A percentile compares a stretch with the other conserved stretches of the same genome.
Evolutionary conservation across 768 basidiomycete genomes (phyloP).

Genomic region (Boletus rubescentipes): DNA sequence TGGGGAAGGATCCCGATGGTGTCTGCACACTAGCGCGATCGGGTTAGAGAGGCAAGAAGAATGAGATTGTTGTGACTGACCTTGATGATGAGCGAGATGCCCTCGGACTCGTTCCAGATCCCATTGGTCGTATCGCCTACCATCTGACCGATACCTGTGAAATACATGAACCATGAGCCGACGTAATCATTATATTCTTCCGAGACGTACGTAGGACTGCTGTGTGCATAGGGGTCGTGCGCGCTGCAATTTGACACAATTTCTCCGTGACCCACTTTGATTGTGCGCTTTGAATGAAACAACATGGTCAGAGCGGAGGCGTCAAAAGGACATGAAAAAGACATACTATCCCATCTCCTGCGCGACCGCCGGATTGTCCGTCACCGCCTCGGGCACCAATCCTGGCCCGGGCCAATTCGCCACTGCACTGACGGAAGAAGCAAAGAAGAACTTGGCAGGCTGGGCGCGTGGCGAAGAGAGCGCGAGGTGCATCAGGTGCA

Average conservation of each 20-base stretch:
- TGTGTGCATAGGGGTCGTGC: slow-evolving; percentile 21
- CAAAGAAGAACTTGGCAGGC: slow-evolving; percentile 48
- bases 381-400: slow-evolving; percentile 24
- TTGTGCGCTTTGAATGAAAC: slow-evolving; percentile 17
- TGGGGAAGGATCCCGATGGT: slow-evolving; percentile 38
- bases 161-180: neutral
- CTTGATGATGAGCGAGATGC: slow-evolving; percentile 30
- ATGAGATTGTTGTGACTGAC: slow-evolving; percentile 12
- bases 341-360: slow-evolving; percentile 37
- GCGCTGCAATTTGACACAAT: slow-evolving; percentile 43
- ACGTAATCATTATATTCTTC: neutral
- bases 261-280: slow-evolving; percentile 58
- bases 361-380: slow-evolving; percentile 23
- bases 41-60: neutral
- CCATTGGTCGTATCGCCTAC: slow-evolving; percentile 50
- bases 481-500: slow-evolving; percentile 50
- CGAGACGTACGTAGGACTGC: slow-evolving; percentile 21
- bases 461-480: slow-evolving; percentile 35
- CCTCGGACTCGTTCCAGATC: slow-evolving; percentile 55
- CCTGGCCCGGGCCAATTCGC: slow-evolving; percentile 20
- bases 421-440: slow-evolving; percentile 45
- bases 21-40: slow-evolving; percentile 39
- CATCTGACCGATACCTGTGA: slow-evolving; percentile 53
- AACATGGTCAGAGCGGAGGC: neutral
- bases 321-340: neutral